A percentile compares a stretch with the other conserved stretches of the same genome.
phyloP scores from a whole-genome alignment of 1,139 yeast genomes.

The Kurtzmaniella quercitrusa region DNA sequence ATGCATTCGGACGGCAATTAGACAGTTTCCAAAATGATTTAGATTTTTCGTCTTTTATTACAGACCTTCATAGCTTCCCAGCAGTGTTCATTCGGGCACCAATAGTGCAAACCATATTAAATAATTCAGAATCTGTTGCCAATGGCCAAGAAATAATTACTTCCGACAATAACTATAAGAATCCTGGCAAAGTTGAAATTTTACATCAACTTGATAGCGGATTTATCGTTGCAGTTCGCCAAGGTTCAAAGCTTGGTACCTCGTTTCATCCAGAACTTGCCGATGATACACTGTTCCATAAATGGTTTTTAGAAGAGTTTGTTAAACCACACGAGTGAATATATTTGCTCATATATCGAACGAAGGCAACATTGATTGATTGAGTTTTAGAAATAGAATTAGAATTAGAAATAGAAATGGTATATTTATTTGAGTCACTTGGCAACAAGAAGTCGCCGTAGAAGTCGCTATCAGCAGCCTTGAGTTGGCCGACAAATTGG shows the following conservation, averaged over 20 bases:
- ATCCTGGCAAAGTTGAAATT: conserved; percentile 35
- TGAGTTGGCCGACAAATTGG: no score
- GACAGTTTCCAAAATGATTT: conserved; percentile 57
- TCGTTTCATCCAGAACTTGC: conserved; percentile 81
- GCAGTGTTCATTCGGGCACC: conserved; percentile 80
- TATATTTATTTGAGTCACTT: neutral
- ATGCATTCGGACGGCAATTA: conserved; percentile 77
- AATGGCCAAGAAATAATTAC: conserved; percentile 12
- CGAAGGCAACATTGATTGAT: no score
- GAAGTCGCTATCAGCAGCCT: no score
- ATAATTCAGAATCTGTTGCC: conserved; percentile 3
- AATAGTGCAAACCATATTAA: conserved; percentile 45
- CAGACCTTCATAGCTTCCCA: conserved; percentile 39
- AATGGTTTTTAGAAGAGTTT: conserved; percentile 65
- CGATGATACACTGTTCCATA: conserved; percentile 57
- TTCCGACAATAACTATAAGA: conserved; percentile 23
- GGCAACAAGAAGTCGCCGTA: no score
- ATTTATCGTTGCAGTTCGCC: conserved; percentile 68
- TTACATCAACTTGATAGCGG: conserved; percentile 37
- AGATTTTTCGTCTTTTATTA: conserved; percentile 46
- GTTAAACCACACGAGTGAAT: conserved; percentile 20
- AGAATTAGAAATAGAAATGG: no score
- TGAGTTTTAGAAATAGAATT: neutral
- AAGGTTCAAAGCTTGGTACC: conserved; percentile 66
- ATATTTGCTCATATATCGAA: neutral